phyloP scores from a whole-genome alignment of 2,329 filamentous ascomycete genomes.

The Drechslerella dactyloides region DNA sequence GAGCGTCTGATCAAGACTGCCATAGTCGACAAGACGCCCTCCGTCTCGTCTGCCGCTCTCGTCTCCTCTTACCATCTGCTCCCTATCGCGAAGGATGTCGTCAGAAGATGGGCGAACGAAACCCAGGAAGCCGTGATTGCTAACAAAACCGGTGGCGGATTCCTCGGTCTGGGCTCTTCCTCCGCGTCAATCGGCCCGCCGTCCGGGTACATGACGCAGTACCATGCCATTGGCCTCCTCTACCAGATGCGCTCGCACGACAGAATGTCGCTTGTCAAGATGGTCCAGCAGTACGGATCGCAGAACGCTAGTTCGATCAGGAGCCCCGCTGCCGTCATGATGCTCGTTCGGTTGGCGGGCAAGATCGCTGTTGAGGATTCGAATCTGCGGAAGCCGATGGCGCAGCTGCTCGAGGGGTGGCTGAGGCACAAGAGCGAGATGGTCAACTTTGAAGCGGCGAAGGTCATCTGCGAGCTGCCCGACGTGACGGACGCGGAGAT shows the following conservation, averaged over 20 bases:
- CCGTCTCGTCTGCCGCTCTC: conserved; percentile 91
- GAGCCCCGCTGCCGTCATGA: conserved; percentile 88
- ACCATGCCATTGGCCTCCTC: conserved; percentile 94
- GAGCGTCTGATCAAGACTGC: conserved; percentile 98
- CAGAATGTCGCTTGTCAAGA: conserved; percentile 97
- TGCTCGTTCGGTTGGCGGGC: conserved; percentile 89
- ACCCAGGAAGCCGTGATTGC: conserved; percentile 94
- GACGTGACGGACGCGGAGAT: conserved; percentile 93
- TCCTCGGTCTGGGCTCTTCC: conserved; percentile 86
- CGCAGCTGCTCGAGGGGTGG: conserved; percentile 94
- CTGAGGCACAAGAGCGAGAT: conserved; percentile 98
- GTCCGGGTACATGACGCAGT: conserved; percentile 97
- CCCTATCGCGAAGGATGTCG: conserved; percentile 92
- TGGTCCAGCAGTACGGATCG: conserved; percentile 96
- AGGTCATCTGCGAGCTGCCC: conserved; percentile 93
- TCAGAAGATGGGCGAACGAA: conserved; percentile 97
- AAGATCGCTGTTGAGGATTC: conserved; percentile 93
- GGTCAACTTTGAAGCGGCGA: conserved; percentile 99
- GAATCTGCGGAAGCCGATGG: conserved; percentile 91
- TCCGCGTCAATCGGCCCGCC: conserved; percentile 77
- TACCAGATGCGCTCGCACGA: conserved; percentile 99
- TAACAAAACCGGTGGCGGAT: conserved; percentile 83
- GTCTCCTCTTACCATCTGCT: conserved; percentile 98
- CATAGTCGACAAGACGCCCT: conserved; percentile 98
- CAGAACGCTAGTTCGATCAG: conserved; percentile 82